Conservation (phyloP, 164 flowering plant species). For the Warburgia ugandensis region DNA sequence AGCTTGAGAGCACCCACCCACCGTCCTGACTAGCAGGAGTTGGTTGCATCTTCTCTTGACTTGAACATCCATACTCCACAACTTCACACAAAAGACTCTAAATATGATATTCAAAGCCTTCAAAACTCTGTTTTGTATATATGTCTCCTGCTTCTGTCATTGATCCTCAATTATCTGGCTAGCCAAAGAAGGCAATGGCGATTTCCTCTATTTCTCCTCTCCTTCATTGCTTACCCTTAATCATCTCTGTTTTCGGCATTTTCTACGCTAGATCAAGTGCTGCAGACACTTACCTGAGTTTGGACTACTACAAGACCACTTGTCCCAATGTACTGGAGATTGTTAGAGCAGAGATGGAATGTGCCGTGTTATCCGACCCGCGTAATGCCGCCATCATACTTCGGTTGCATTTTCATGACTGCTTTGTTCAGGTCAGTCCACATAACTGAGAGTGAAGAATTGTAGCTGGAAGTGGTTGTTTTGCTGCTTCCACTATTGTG, state of each 20-base stretch:
- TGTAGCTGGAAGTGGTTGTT: too few relatives aligned
- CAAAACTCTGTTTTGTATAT: too few relatives aligned
- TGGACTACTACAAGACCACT: conserved; percentile 59
- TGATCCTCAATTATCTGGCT: too few relatives aligned
- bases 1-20: conserved; percentile 40
- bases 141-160: too few relatives aligned
- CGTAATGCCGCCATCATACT: conserved; percentile 69
- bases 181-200: conserved; percentile 20
- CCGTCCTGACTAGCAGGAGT: conserved; percentile 22
- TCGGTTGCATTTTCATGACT: conserved; percentile 80
- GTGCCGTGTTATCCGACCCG: conserved; percentile 63
- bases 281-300: conserved; percentile 34
- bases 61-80: conserved; percentile 1
- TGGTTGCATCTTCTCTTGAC: conserved; percentile 91
- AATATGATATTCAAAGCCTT: neutral
- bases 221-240: conserved; percentile 2
- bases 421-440: conserved; percentile 78
- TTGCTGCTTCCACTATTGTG: too few relatives aligned
- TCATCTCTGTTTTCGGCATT: conserved; percentile 12
- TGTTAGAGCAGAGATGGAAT: conserved; percentile 72
- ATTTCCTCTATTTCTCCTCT: conserved; percentile 1
- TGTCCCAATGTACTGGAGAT: conserved; percentile 55
- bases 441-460: too few relatives aligned
- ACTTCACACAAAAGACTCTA: conserved; percentile 16
- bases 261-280: conserved; percentile 12